phyloP scores from a whole-genome alignment of 305 asterid genomes.

The Andrographis paniculata region DNA sequence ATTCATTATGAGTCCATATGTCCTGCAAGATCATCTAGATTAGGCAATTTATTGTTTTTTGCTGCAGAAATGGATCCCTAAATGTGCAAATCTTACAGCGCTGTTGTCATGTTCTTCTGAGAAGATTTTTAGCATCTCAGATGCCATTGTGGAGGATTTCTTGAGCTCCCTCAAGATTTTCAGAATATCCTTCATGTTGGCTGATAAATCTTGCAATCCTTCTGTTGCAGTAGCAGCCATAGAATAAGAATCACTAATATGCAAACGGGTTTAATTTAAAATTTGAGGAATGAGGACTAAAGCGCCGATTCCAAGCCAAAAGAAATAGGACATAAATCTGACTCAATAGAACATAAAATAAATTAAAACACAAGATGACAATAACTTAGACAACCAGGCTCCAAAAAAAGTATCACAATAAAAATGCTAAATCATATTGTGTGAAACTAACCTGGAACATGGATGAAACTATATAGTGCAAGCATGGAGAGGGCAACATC shows the following conservation, averaged over 20 bases:
- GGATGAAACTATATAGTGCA: slow-evolving; percentile 63
- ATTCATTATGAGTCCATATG: slow-evolving; percentile 64
- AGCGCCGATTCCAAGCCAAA: too few relatives aligned
- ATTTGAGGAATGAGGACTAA: background rate
- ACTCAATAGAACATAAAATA: too few relatives aligned
- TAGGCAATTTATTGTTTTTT: background rate
- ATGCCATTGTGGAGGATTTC: slow-evolving; percentile 59
- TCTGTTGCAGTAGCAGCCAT: slow-evolving; percentile 28
- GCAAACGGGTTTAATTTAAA: too few relatives aligned
- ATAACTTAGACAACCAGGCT: too few relatives aligned
- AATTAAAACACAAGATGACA: too few relatives aligned
- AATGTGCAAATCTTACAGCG: slow-evolving; percentile 35
- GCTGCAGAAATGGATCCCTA: background rate
- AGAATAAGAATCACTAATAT: too few relatives aligned
- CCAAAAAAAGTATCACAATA: background rate
- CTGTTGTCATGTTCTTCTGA: slow-evolving; percentile 70
- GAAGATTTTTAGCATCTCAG: slow-evolving; percentile 57
- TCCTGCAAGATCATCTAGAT: slow-evolving; percentile 40
- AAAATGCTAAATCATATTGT: background rate
- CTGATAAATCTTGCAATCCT: slow-evolving; percentile 51
- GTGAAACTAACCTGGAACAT: slow-evolving; percentile 44
- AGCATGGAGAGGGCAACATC: slow-evolving; percentile 72
- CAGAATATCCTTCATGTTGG: slow-evolving; percentile 57
- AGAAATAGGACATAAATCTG: too few relatives aligned
- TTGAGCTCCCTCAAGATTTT: slow-evolving; percentile 74